Evolutionary conservation across 495 filamentous ascomycete genomes (phyloP), one percentile per base, ranked within the genome.

Genomic region (Acidiella bohemica): DNA sequence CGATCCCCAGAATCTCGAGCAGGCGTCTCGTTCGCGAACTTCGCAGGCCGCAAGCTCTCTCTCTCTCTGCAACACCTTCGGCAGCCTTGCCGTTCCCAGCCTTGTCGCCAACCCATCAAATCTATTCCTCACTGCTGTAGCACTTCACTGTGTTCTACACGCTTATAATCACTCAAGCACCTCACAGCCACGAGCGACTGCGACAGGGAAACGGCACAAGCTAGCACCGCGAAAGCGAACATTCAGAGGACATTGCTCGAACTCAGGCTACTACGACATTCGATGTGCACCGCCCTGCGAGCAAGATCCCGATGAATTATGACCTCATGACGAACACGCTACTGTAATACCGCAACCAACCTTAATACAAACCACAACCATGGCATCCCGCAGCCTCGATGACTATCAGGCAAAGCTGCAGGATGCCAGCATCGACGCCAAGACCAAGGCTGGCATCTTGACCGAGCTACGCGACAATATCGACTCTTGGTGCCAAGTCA

Each of bases 401-500:
- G 48, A 41, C 28, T 51, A 47, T 36, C 43, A 51, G 48, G 43
- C 43, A 8, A 60, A 59, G 42, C 54, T 62, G 30, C 51, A 56
- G 13, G 59, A 62, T 38, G 50, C 45, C 29, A 47, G 39, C 45
- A 36, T 45, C 90, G 86, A 92, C 62, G 57, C 78, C 32, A 81
- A 82, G 59, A 60, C 76, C 47, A 81, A 82, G 61, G 70, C 77
- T 35, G 80, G 81, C 56, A 69, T 80, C 39, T 81, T 85, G 29
- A 73, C 75, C 41, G 76, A 88, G 49, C 61, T 93, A 47, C 78
- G 87, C 51, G 86, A 95, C 62, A 81, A 67, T 50, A 80, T 92
- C 48, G 87, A 95, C 45, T 69, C 72, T 38, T 73, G 75, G 47
- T 77, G 68, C 58, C 71, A 70, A 32, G 70, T 72, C 39, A 57